Base-by-base conservation (phyloP, 164 flowering plant genomes). In the Dillenia turbinata region DNA sequence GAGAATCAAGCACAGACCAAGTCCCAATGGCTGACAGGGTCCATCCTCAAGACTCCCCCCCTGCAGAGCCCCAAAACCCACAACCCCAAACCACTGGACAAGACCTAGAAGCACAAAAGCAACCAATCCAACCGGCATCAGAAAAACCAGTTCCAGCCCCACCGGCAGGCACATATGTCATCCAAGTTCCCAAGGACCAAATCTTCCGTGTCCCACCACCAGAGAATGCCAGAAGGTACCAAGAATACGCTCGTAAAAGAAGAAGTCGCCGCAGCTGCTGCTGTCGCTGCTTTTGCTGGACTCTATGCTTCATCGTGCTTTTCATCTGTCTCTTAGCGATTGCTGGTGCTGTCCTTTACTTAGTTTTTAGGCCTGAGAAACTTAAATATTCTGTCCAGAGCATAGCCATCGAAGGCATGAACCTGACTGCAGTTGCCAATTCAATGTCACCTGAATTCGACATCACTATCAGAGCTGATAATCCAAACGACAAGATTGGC, bases 111-210 rank as follows among this genome's bases (percentile, higher is more conserved):
- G 1, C 12, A 15, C 52, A 57, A 0, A n/a, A 51, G 50, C 59
- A 62, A 15, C 57, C 73, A 47, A 8, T 7, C 15, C 51, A 56
- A n/a, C 62, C 69, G 0, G 0, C 56, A 40, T 44, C 79, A n/a
- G 73, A 63, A 19, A 75, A 69, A 24, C 77, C 71, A 0, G 26
- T 60, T n/a, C 67, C 69, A 33, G 48, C 48, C 7, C 76, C 80
- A 0, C 73, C 79, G 12, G 78, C 87, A 2, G 86, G 86, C 0
- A 87, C 97, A 2, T 89, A 86, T 75, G 87, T 94, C 26, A 77
- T 94, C 61, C 95, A 85, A 59, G 59, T 94, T 59, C 98, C 98
- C 16, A 91, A 88, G 54, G 98, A 94, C 51, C 92, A 86, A 52
- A 71, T 94, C 67, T 88, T 80, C 87, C 87, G 87, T 11, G 63